These are phyloP conservation scores for Luvunga scandens DNA, from an alignment of 345 rosid genomes.

Conservation along the genomic window DNA sequence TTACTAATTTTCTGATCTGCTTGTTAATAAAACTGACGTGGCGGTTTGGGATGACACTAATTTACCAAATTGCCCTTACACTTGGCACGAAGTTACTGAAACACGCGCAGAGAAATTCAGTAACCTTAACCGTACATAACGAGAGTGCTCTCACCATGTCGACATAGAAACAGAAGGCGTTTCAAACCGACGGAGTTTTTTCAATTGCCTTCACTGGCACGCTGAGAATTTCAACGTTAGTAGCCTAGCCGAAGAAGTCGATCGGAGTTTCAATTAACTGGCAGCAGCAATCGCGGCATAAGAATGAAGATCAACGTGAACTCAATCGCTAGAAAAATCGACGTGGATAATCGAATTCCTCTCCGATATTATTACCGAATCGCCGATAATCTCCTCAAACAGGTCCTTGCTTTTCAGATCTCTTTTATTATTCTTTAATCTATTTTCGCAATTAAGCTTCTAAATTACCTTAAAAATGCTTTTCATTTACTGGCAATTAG, in stretches of 20 bases:
- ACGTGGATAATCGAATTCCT: slow-evolving; percentile 81
- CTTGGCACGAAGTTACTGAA: neutral
- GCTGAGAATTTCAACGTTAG: slow-evolving; percentile 12
- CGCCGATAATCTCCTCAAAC: slow-evolving; percentile 90
- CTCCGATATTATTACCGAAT: slow-evolving; percentile 77
- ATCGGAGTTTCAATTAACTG: neutral
- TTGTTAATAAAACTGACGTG: neutral
- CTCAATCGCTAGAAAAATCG: slow-evolving; percentile 55
- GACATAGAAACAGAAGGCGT: slow-evolving; percentile 16
- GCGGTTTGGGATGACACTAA: neutral
- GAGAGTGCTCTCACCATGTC: slow-evolving; percentile 17
- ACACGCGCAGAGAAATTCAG: neutral
- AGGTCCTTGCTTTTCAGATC: slow-evolving; percentile 36
- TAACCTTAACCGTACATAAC: neutral
- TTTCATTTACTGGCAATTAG: neutral
- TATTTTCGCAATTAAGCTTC: neutral
- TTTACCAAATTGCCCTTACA: neutral
- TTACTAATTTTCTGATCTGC: neutral
- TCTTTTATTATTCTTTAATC: neutral
- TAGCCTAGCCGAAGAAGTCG: slow-evolving; percentile 12
- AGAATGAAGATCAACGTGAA: slow-evolving; percentile 71
- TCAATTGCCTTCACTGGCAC: slow-evolving; percentile 18
- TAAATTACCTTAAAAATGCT: neutral
- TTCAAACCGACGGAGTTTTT: slow-evolving; percentile 24
- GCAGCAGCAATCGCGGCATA: neutral